These are phyloP conservation scores for Venturia asperata DNA, from an alignment of 2,329 filamentous ascomycete genomes.

Conservation along the genomic window DNA sequence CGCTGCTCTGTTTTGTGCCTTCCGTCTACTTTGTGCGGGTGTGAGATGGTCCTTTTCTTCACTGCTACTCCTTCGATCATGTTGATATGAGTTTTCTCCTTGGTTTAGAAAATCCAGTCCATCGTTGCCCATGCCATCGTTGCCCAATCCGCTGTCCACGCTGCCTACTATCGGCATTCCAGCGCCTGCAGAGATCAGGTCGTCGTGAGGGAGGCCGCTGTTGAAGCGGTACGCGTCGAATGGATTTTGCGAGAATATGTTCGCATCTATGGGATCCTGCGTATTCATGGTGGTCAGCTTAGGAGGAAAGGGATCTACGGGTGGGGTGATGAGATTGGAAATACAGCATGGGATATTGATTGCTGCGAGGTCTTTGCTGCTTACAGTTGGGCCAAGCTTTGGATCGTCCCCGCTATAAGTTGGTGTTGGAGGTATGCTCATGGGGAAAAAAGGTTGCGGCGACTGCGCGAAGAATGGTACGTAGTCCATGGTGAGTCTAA, in stretches of 20 bases:
- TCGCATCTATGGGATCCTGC: conserved; percentile 26
- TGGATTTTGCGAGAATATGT: conserved; percentile 22
- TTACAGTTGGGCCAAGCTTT: conserved; percentile 17
- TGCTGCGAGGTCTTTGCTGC: conserved; percentile 9
- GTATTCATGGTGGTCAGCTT: conserved; percentile 10
- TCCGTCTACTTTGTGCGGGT: conserved; percentile 49
- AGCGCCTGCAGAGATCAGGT: conserved; percentile 16
- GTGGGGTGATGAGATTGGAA: neutral
- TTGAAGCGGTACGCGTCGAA: conserved; percentile 23
- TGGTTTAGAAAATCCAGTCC: conserved; percentile 13
- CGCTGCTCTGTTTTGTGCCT: conserved; percentile 67
- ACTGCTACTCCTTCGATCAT: conserved; percentile 35
- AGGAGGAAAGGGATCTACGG: neutral
- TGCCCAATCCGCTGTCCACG: conserved; percentile 37
- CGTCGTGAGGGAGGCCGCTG: neutral
- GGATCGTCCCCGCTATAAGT: conserved; percentile 14
- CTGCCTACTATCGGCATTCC: conserved; percentile 29
- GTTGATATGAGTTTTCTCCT: conserved; percentile 26
- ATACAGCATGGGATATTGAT: conserved; percentile 1
- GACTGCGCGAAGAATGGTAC: conserved; percentile 16
- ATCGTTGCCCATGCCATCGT: conserved; percentile 23
- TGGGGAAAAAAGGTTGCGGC: conserved; percentile 14
- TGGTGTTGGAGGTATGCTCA: conserved; percentile 16
- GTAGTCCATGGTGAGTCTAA: conserved; percentile 18
- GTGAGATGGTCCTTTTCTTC: conserved; percentile 43